Percentiles rank a stretch among this genome's conserved stretches.
phyloP scores from a whole-genome alignment of 2,329 filamentous ascomycete species.

The Trichoderma atrobrunneum region DNA sequence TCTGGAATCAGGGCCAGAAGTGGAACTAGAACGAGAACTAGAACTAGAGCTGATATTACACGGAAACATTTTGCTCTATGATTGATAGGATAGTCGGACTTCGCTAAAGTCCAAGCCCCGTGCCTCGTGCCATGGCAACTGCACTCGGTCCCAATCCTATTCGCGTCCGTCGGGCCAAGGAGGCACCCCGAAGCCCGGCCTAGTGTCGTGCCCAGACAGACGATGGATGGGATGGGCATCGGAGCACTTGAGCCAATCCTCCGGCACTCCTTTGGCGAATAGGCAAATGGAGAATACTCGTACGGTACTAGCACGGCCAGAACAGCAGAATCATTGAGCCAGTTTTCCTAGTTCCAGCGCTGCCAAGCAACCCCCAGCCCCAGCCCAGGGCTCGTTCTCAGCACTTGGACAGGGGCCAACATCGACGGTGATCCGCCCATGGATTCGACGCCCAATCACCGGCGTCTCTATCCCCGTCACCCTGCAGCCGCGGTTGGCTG shows the following conservation, averaged over 20 bases:
- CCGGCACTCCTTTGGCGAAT: neutral
- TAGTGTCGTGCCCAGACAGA: neutral
- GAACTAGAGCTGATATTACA: neutral
- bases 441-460: neutral
- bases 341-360: neutral
- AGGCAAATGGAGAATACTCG: neutral
- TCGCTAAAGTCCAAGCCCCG: neutral
- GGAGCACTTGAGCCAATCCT: neutral
- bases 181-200: neutral
- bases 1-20: neutral
- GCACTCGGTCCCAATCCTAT: neutral
- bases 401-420: neutral
- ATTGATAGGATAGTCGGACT: neutral
- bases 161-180: neutral
- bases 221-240: neutral
- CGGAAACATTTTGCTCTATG: too few relatives aligned
- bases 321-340: too few relatives aligned
- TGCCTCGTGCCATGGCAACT: neutral
- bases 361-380: neutral
- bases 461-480: neutral
- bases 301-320: neutral
- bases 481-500: neutral
- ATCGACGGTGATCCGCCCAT: neutral
- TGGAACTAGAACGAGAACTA: neutral
- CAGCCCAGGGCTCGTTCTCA: neutral